Evolutionary conservation across 352 stramenopile species (phyloP).

Genomic region (Pythium angustatum): DNA sequence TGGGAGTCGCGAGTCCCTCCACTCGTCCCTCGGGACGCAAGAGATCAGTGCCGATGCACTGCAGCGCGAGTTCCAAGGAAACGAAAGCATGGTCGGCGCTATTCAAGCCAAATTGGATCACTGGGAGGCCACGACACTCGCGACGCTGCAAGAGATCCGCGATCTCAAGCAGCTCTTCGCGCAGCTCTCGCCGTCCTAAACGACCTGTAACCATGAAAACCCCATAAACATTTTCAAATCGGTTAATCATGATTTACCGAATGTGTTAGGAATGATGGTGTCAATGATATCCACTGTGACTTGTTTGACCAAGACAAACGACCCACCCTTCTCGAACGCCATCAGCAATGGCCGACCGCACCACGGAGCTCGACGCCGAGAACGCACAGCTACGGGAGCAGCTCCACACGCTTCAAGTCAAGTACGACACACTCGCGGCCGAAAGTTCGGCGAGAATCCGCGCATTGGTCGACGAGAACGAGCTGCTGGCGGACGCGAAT

Average conservation of each 20-base stretch:
- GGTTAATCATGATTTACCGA: too few species aligned
- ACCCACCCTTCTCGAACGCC: too few species aligned
- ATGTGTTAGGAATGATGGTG: too few species aligned
- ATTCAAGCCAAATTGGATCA: conserved; percentile 64
- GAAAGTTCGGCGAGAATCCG: conserved; percentile 47
- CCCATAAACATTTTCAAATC: too few species aligned
- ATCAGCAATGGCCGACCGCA: conserved; percentile 10
- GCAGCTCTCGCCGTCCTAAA: conserved; percentile 34
- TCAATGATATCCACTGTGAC: too few species aligned
- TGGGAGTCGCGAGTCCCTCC: conserved; percentile 26
- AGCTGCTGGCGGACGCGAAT: conserved; percentile 75
- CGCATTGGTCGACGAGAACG: conserved; percentile 68
- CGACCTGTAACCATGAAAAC: too few species aligned
- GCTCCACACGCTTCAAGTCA: conserved; percentile 48
- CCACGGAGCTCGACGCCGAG: conserved; percentile 35
- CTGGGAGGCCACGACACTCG: conserved; percentile 66
- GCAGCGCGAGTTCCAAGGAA: conserved; percentile 38
- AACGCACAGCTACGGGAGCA: conserved; percentile 46
- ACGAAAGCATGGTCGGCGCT: conserved; percentile 39
- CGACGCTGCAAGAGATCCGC: conserved; percentile 68
- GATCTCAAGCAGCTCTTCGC: conserved; percentile 69
- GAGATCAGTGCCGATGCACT: conserved; percentile 32
- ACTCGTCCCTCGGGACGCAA: conserved; percentile 43
- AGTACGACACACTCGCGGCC: conserved; percentile 46
- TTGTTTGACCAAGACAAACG: too few species aligned